Base-by-base conservation (phyloP, 768 basidiomycete genomes). In the Mycena sanguinolenta region DNA sequence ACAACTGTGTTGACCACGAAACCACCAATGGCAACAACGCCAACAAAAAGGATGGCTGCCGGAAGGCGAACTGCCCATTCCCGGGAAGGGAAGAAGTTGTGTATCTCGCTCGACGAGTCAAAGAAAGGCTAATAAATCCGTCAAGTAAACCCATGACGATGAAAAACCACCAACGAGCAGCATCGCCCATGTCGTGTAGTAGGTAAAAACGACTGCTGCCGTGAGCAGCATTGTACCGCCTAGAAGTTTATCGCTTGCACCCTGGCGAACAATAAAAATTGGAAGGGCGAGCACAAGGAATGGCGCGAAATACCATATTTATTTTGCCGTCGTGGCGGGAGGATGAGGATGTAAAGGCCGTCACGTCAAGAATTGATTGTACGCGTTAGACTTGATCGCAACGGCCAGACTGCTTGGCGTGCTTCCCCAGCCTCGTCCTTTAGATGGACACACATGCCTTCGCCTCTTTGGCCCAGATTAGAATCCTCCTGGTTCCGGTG, bases 51-150 rank as follows among this genome's bases (percentile, higher is more conserved):
- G 58, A 97, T 82, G 79, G 95, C 88, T 3, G 94, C 92, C 44
- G 97, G 96, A 54, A 98, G 79, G 23, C 93, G 89, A 58, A 98
- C 85, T 13, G 95, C 97, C 95, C 96, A 98, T 84, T 98, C 95
- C 58, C 97, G 86, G 7, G 94, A 78, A 0, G 95, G 97, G 79
- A 99, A 98, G 81, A 89, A 90, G 50, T 77, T 73, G 71, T 96
- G 95, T 34, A 97, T 83, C 23, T 91, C 88, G 75, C 90, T 95
- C 3, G 89, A 86, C 2, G 85, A 70, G 67, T 94, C 91, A 70
- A 98, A 90, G 84, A 98, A 95, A 8, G 97, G 97, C 91, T 92
- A 63, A 64, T 57, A 66, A 59, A 50, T 74, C 38, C 62, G 61
- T 65, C 67, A 73, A 58, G 69, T 30, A 38, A 38, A 50, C 39